Evolutionary conservation across 306 rosid genomes (phyloP), one percentile per base, ranked within the genome.

Genomic region (Medicago ruthenica): DNA sequence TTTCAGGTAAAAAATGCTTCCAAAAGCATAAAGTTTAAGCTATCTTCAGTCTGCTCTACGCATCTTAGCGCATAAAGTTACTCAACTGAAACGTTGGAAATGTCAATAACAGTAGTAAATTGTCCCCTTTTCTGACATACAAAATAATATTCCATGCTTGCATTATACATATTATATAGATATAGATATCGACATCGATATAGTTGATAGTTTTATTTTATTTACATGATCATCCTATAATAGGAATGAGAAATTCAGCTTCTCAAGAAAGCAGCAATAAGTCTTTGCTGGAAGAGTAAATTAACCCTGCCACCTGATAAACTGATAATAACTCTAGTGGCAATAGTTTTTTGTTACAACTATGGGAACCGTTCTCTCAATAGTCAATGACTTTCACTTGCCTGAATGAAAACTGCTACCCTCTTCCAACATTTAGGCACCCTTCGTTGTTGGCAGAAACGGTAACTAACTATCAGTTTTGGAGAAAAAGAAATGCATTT

Each of bases 31-130:
- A 90, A 92, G 83, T 85, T 89, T 71, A 88, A 90, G 88, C 88
- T 95, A 55, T 88, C 97, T 67, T 92, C 97, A 16, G 53, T 95
- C 44, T 22, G 59, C 70, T 89, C 97, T 53, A 41, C 90, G 87
- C 48, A 86, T n/a, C 96, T 92, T 39, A 92, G 97, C 65, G 97
- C 96, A 22, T 95, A 84, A 88, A 75, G 54, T 57, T 42, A 22
- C 45, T 37, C 51, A 31, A 22, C 64, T 58, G 39, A 16, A 24
- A 66, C 9, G 13, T 54, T 59, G 58, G 40, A 47, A 68, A 36
- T 68, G 45, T 75, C 51, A 60, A 17, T 14, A 34, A 9, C 27
- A 2, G 45, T 27, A 27, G 31, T 47, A 16, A 31, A 27, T 16
- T 50, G 4, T 67, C 70, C 18, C 16, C 47, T 36, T 73, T 42